phyloP scores from a whole-genome alignment of 208 protist genomes.

The Leishmania arabica region DNA sequence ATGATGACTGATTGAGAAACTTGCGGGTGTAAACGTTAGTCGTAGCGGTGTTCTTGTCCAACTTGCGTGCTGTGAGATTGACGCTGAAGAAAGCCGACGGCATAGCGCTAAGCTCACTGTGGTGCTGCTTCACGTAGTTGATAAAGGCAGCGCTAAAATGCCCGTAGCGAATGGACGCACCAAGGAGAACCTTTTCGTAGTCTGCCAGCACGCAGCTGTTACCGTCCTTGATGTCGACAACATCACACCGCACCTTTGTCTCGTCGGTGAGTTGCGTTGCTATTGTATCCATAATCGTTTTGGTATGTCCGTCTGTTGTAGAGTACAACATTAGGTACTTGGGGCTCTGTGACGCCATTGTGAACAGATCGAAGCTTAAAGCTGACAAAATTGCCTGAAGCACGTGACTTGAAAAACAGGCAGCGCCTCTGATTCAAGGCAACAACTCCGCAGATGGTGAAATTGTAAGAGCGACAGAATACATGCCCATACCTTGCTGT shows the following conservation, averaged over 20 bases:
- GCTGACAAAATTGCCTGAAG: background rate
- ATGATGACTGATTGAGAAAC: conserved; percentile 21
- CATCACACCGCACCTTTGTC: background rate
- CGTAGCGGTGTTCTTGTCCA: conserved; percentile 17
- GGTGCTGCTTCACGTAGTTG: conserved; percentile 13
- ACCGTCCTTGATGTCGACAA: conserved; percentile 12
- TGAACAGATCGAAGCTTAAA: background rate
- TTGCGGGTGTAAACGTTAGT: conserved; percentile 32
- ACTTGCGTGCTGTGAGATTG: conserved; percentile 30
- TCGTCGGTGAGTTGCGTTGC: conserved; percentile 8
- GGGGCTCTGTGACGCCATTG: background rate
- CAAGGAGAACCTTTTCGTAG: conserved; percentile 28
- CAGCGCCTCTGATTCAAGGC: background rate
- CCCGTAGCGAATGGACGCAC: conserved; percentile 26
- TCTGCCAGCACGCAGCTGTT: background rate
- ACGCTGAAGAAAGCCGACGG: conserved; percentile 30
- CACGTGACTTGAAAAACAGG: background rate
- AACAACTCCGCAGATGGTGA: background rate
- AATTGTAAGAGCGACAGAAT: background rate
- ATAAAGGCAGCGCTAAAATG: conserved; percentile 11
- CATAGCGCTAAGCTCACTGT: conserved; percentile 10
- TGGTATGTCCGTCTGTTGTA: conserved; percentile 25
- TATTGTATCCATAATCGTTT: conserved; percentile 18
- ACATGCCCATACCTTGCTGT: background rate
- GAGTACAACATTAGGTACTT: conserved; percentile 30